Evolutionary conservation across 164 flowering plant genomes (phyloP).

Genomic region (Vitis amurensis): DNA sequence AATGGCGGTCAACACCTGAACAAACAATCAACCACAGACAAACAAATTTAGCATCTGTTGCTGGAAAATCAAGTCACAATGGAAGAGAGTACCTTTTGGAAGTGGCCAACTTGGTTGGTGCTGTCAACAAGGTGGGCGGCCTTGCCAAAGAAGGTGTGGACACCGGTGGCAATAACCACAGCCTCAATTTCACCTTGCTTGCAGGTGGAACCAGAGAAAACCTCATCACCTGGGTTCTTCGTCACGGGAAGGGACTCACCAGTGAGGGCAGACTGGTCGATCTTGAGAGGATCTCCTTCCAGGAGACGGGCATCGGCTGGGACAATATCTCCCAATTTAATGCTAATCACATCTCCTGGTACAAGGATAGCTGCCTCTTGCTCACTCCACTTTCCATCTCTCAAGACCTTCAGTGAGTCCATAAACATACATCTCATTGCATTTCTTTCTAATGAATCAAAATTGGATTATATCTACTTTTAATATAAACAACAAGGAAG

Average conservation of each 20-base stretch:
- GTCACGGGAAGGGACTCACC: slow-evolving; percentile 85
- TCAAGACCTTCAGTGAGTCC: slow-evolving; percentile 40
- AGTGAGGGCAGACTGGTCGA: slow-evolving; percentile 88
- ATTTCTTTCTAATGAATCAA: background rate
- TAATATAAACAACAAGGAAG: background rate
- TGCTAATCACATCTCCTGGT: slow-evolving; percentile 82
- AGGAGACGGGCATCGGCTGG: slow-evolving; percentile 91
- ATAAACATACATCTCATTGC: background rate
- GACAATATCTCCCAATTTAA: slow-evolving; percentile 82
- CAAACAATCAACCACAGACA: background rate
- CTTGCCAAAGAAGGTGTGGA: slow-evolving; percentile 90
- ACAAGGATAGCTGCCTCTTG: slow-evolving; percentile 78
- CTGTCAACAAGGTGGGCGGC: slow-evolving; percentile 92
- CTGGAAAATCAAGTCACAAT: background rate
- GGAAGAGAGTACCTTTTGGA: slow-evolving; percentile 58
- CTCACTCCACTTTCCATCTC: slow-evolving; percentile 80
- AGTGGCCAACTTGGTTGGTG: slow-evolving; percentile 88
- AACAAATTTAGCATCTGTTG: background rate
- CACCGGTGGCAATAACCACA: slow-evolving; percentile 86
- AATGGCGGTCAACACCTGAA: slow-evolving; percentile 78
- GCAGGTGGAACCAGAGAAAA: slow-evolving; percentile 90
- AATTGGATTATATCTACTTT: too few species aligned
- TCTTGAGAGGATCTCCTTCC: slow-evolving; percentile 86
- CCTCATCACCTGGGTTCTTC: slow-evolving; percentile 62
- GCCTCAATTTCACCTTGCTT: slow-evolving; percentile 96